Evolutionary conservation across 805 yeast genomes (phyloP), one percentile per base, ranked within the genome.

Genomic region (Kodamaea nitidulidarum): DNA sequence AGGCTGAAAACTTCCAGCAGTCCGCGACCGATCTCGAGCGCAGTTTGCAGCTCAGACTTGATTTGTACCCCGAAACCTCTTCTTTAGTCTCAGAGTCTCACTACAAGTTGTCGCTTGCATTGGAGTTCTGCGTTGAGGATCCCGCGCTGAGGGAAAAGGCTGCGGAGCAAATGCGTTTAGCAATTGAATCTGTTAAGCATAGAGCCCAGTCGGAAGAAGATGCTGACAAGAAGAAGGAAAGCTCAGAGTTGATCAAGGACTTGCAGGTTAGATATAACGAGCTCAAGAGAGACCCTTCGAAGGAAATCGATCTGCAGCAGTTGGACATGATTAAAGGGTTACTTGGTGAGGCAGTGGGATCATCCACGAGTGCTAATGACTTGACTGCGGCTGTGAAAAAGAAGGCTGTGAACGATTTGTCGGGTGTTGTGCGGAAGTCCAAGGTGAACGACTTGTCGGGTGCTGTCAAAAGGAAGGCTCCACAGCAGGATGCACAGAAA

Each of bases 1-100:
- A 91, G 55, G 77, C 93, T 2, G 97, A 91, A 51, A 86, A 87
- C 59, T 88, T 88, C 58, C 62, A 68, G 11, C 95, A 87, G 58
- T 86, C 96, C 0, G 75, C 82, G 0, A 64, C 65, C 14, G 96
- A 90, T 57, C 77, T 88, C 41, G 64, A 70, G 34, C 61, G 74
- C 14, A 70, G 87, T 29, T 67, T 85, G 24, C 61, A 73, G 20
- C 60, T 81, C 32, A 73, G 85, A 55, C 53, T 63, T 36, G 61
- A 75, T 40, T 54, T 84, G 9, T 81, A 70, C 50, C 72, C 73
- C 2, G 58, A 60, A n/a, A 59, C 63, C 7, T 73, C 84, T 2
- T 67, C 83, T 2, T 60, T 80, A 32, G 67, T 86, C 7, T 80
- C 90, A 12, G 95, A 88, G 57, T 80, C 88, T 0, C 84, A 84